A percentile compares a stretch with the other conserved stretches of the same genome.
Evolutionary conservation across 2,329 filamentous ascomycete genomes (phyloP).

Genomic region (Tothia fuscella): DNA sequence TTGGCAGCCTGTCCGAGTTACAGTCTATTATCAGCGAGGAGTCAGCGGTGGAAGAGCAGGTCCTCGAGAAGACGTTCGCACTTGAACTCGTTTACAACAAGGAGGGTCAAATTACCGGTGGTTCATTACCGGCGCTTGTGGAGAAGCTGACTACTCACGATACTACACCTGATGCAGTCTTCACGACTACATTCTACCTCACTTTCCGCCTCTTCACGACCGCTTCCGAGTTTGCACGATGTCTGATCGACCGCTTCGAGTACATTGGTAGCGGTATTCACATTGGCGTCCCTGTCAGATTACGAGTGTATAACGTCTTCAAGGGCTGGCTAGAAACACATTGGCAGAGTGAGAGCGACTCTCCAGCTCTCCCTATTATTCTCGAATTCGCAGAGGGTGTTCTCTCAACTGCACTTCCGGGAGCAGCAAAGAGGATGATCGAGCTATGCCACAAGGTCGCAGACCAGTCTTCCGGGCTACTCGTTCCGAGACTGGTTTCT

Average conservation of each 20-base stretch:
- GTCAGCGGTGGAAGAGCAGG: conserved; percentile 64
- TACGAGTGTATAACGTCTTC: conserved; percentile 91
- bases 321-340: conserved; percentile 96
- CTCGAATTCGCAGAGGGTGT: conserved; percentile 66
- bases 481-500: conserved; percentile 73
- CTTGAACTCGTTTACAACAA: conserved; percentile 90
- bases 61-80: conserved; percentile 85
- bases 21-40: conserved; percentile 58
- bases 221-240: conserved; percentile 63
- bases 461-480: conserved; percentile 51
- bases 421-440: conserved; percentile 65
- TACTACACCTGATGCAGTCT: conserved; percentile 79
- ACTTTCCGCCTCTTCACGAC: conserved; percentile 91
- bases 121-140: conserved; percentile 80
- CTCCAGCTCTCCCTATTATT: conserved; percentile 62
- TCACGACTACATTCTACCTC: conserved; percentile 89
- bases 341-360: conserved; percentile 76
- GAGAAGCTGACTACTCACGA: conserved; percentile 90
- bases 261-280: conserved; percentile 71
- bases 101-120: conserved; percentile 87
- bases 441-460: conserved; percentile 73
- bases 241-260: conserved; percentile 82
- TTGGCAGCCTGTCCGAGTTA: conserved; percentile 53
- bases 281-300: conserved; percentile 66
- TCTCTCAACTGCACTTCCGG: conserved; percentile 56